A percentile compares a stretch with the other conserved stretches of the same genome.
These are phyloP conservation scores for Nakazawaea wyomingensis DNA, from an alignment of 805 yeast genomes.

Conservation along the genomic window DNA sequence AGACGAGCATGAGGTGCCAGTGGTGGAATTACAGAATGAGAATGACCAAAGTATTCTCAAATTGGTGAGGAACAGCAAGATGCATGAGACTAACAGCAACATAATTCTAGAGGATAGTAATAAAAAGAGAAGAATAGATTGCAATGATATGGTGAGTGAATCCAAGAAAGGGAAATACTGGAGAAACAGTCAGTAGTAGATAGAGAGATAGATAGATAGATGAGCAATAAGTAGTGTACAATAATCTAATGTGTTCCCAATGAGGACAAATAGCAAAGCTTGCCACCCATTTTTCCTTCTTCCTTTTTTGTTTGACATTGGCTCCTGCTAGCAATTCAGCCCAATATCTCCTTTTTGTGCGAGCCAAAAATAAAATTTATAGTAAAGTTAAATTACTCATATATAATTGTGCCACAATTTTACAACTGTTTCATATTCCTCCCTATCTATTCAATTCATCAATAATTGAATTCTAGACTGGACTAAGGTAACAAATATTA, in stretches of 20 bases:
- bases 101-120: neutral
- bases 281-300: neutral
- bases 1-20: neutral
- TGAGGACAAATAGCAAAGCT: neutral
- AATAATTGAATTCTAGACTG: neutral
- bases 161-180: constrained; percentile 6
- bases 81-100: neutral
- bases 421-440: neutral
- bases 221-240: neutral
- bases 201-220: too few species aligned
- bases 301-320: neutral
- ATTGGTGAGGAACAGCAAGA: constrained; percentile 4
- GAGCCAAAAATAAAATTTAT: too few species aligned
- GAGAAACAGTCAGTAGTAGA: constrained; percentile 6
- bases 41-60: constrained; percentile 7
- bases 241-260: neutral
- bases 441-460: neutral
- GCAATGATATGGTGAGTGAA: neutral
- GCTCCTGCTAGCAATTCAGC: too few species aligned
- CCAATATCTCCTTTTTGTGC: neutral
- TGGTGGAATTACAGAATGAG: constrained; percentile 7
- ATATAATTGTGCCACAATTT: neutral
- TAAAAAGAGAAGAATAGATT: constrained; percentile 3
- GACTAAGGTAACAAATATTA: too few species aligned
- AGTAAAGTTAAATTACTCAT: too few species aligned